These are phyloP conservation scores for Solanum medicagineum DNA, from an alignment of 257 asterid genomes.

Conservation along the genomic window DNA sequence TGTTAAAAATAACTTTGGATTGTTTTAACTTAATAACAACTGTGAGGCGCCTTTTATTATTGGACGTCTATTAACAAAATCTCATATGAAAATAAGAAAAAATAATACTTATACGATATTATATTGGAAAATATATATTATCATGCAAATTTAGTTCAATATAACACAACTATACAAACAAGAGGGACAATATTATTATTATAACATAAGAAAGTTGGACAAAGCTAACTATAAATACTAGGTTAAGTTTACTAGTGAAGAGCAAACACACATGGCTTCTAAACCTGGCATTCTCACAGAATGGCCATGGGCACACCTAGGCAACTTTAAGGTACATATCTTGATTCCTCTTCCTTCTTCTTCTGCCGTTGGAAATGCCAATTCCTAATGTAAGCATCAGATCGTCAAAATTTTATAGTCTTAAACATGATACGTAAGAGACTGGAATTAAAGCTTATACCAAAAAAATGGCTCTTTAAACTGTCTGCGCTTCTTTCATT, in stretches of 20 bases:
- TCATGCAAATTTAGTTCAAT: too few species aligned
- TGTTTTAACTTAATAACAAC: too few species aligned
- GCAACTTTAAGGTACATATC: constrained; percentile 46
- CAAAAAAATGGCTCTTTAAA: too few species aligned
- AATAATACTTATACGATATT: too few species aligned
- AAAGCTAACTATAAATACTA: neutral
- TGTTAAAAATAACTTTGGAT: too few species aligned
- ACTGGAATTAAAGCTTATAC: neutral
- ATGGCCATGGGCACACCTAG: constrained; percentile 82
- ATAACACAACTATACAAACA: neutral
- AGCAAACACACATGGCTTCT: constrained; percentile 38
- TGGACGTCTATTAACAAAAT: too few species aligned
- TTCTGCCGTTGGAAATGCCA: neutral
- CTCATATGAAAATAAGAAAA: too few species aligned
- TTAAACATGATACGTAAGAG: neutral
- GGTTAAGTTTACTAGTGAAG: neutral
- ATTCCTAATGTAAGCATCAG: neutral
- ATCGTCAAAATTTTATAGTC: neutral
- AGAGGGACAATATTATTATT: neutral
- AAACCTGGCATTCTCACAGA: constrained; percentile 67
- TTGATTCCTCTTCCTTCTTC: neutral
- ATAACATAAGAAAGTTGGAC: neutral
- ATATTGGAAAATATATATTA: too few species aligned
- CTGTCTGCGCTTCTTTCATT: too few species aligned
- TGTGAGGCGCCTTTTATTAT: too few species aligned